Conservation (phyloP, 2,329 filamentous ascomycete genomes). For the Talaromyces sp. region DNA sequence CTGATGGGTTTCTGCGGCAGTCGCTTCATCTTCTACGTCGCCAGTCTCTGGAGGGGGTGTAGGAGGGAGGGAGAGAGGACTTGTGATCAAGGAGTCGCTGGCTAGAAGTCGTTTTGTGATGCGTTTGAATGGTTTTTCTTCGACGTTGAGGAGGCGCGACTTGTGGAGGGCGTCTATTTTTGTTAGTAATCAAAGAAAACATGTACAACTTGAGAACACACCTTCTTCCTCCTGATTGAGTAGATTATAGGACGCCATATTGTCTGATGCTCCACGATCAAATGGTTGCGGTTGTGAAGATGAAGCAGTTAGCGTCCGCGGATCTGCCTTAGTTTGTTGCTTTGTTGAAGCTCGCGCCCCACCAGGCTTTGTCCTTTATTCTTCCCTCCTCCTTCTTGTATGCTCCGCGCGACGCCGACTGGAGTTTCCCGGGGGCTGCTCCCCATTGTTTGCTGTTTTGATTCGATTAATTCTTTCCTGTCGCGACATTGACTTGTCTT, state of each 20-base stretch:
- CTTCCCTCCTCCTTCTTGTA: not conserved
- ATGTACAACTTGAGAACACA: constrained; percentile 16
- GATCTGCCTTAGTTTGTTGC: not conserved
- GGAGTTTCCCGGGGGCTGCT: not conserved
- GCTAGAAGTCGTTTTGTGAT: constrained; percentile 76
- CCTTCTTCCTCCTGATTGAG: constrained; percentile 66
- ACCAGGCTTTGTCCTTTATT: constrained; percentile 7
- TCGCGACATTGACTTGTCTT: constrained; percentile 8
- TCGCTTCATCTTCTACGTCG: constrained; percentile 41
- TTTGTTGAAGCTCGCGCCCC: constrained; percentile 17
- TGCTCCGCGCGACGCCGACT: not conserved
- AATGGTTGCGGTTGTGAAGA: not conserved
- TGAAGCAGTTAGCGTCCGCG: not conserved
- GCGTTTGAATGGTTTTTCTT: constrained; percentile 88
- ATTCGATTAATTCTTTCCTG: not conserved
- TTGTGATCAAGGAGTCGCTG: constrained; percentile 62
- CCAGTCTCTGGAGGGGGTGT: constrained; percentile 64
- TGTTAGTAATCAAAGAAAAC: not conserved
- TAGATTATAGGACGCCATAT: constrained; percentile 60
- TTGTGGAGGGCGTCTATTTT: constrained; percentile 75
- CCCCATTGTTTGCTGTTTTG: constrained; percentile 5
- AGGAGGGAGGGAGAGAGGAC: constrained; percentile 54
- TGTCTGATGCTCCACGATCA: not conserved
- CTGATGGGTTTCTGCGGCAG: constrained; percentile 44
- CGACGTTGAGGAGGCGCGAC: constrained; percentile 78